Evolutionary conservation across 2,329 filamentous ascomycete genomes (phyloP).

Genomic region (Chrysoporthe austroafricana): DNA sequence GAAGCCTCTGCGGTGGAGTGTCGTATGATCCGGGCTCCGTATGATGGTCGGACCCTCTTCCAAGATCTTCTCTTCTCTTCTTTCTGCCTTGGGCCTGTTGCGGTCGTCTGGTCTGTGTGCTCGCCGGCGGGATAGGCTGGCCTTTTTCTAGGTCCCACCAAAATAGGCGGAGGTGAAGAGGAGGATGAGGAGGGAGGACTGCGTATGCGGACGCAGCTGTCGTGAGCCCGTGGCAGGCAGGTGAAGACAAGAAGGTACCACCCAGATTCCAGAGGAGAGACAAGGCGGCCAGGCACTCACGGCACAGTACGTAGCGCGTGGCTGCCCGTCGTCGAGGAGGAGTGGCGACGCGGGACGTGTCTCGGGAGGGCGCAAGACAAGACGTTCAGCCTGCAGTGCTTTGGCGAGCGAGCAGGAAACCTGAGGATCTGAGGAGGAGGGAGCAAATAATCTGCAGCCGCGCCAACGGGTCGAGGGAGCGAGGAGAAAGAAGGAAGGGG

Average conservation of each 20-base stretch:
- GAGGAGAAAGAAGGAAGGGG: not conserved
- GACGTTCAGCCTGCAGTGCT: slow-evolving; percentile 8
- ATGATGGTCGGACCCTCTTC: not conserved
- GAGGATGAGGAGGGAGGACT: not conserved
- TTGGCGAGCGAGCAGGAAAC: slow-evolving; percentile 14
- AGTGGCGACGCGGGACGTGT: slow-evolving; percentile 16
- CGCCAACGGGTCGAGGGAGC: not conserved
- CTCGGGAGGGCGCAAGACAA: slow-evolving; percentile 27
- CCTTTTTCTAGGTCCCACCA: slow-evolving; percentile 25
- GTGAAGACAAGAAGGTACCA: not conserved
- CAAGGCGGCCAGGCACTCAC: not conserved
- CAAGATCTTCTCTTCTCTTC: not conserved
- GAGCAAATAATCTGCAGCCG: not conserved
- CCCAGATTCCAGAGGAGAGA: not conserved
- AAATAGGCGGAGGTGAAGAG: not conserved
- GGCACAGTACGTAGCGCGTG: not conserved
- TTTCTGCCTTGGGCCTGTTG: not conserved
- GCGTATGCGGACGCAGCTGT: not conserved
- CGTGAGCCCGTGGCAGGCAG: not conserved
- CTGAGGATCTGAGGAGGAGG: too few relatives aligned
- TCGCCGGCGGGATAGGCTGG: slow-evolving; percentile 17
- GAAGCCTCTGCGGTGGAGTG: not conserved
- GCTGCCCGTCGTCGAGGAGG: not conserved
- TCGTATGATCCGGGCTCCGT: slow-evolving; percentile 9
- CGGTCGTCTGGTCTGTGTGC: not conserved